A percentile compares a stretch with the other conserved stretches of the same genome.
Evolutionary conservation across 2,329 filamentous ascomycete genomes (phyloP).

Genomic region (Epicoccum sorghinum): DNA sequence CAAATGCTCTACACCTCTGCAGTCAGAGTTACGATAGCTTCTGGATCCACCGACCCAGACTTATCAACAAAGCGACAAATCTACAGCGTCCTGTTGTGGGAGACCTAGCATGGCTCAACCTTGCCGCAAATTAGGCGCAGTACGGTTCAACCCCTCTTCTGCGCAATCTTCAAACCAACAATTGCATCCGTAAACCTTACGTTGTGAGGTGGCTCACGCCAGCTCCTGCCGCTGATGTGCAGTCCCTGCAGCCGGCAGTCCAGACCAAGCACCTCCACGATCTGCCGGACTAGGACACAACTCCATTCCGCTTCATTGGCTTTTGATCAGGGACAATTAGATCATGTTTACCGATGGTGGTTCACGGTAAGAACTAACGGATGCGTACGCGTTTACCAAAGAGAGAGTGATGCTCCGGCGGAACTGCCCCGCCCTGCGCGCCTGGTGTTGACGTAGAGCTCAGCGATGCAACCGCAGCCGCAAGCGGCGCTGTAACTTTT

Average conservation of each 20-base stretch:
- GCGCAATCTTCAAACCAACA: background rate
- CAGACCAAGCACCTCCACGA: constrained; percentile 8
- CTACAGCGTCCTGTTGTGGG: background rate
- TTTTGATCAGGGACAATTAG: background rate
- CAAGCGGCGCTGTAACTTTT: background rate
- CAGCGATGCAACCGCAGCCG: background rate
- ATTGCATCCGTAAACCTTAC: constrained; percentile 2
- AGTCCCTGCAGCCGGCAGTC: constrained; percentile 15
- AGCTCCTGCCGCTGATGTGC: constrained; percentile 12
- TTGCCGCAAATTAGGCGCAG: background rate
- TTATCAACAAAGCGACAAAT: background rate
- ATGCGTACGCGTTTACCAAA: background rate
- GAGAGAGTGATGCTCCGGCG: background rate
- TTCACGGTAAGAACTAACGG: background rate
- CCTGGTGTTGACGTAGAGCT: background rate
- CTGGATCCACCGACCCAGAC: background rate
- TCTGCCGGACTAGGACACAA: constrained; percentile 5
- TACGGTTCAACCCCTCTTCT: background rate
- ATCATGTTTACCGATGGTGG: background rate
- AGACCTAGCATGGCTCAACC: background rate
- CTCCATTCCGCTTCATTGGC: constrained; percentile 2
- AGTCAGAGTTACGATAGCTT: background rate
- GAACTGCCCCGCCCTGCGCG: background rate
- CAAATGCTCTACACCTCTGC: background rate
- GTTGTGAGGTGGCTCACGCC: constrained; percentile 6